phyloP scores from a whole-genome alignment of 164 flowering plant species.

The Piper longum region DNA sequence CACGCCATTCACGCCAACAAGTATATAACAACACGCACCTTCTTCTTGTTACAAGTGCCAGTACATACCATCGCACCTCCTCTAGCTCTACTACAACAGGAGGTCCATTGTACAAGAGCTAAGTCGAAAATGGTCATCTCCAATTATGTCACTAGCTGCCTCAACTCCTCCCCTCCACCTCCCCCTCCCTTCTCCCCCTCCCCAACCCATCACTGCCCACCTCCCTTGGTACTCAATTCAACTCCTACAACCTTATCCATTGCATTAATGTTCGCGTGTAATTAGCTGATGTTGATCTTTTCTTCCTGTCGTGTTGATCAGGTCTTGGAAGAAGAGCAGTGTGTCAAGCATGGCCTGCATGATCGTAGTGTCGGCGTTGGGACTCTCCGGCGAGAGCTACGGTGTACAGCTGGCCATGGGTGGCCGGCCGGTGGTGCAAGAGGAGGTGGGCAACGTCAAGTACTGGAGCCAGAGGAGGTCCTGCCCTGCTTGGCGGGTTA shows the following conservation, averaged over 20 bases:
- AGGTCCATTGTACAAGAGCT: not conserved
- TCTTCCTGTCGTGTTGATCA: not conserved
- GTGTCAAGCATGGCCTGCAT: not conserved
- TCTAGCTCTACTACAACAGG: not conserved
- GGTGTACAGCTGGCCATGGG: not conserved
- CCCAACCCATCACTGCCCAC: not conserved
- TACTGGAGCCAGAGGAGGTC: constrained; percentile 4
- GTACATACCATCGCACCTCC: not conserved
- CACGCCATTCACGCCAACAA: not conserved
- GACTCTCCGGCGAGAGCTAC: not conserved
- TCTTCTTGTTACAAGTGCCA: not conserved
- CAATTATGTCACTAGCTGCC: not conserved
- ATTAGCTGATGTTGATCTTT: too few relatives aligned
- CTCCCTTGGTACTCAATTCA: not conserved
- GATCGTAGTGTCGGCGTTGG: constrained; percentile 1
- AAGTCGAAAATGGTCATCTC: not conserved
- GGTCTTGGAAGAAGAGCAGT: constrained; percentile 1
- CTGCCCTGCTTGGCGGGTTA: constrained; percentile 4
- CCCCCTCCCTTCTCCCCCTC: not conserved
- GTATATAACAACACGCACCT: not conserved
- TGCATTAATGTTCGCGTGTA: too few relatives aligned
- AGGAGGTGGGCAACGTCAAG: not conserved
- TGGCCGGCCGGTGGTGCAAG: not conserved
- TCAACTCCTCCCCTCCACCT: not conserved
- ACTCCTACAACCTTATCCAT: not conserved